Conservation (phyloP, 257 asterid genomes). For the Ilex asprella region DNA sequence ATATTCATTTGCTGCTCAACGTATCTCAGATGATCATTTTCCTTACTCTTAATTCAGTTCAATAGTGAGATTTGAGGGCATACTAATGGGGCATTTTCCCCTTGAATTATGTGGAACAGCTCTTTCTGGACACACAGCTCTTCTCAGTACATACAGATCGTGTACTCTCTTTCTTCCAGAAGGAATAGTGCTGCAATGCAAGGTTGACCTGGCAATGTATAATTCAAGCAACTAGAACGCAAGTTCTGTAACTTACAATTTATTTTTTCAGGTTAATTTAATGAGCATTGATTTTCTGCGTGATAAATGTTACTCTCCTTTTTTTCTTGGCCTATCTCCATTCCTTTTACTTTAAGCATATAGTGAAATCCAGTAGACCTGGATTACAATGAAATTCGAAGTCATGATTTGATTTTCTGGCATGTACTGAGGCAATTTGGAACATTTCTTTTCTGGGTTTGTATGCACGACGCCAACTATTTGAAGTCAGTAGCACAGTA, state of each 20-base stretch:
- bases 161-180: constrained; percentile 90
- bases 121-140: constrained; percentile 92
- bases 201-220: constrained; percentile 8
- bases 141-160: constrained; percentile 98
- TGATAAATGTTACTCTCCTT: too few species aligned
- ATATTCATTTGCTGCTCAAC: neutral
- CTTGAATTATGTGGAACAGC: constrained; percentile 45
- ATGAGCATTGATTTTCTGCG: too few species aligned
- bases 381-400: too few species aligned
- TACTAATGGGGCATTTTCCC: constrained; percentile 17
- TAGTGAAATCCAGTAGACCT: too few species aligned
- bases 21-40: neutral
- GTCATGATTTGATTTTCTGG: too few species aligned
- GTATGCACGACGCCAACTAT: too few species aligned
- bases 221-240: constrained; percentile 22
- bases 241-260: constrained; percentile 23
- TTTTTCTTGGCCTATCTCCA: neutral
- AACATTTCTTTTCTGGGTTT: too few species aligned
- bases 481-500: too few species aligned
- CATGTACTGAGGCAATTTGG: too few species aligned
- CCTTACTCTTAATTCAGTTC: neutral
- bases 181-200: constrained; percentile 46
- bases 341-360: too few species aligned
- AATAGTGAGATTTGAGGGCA: neutral
- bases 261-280: too few species aligned